Conservation (phyloP, 2,329 filamentous ascomycete species). For the Gnomoniopsis sp. region DNA sequence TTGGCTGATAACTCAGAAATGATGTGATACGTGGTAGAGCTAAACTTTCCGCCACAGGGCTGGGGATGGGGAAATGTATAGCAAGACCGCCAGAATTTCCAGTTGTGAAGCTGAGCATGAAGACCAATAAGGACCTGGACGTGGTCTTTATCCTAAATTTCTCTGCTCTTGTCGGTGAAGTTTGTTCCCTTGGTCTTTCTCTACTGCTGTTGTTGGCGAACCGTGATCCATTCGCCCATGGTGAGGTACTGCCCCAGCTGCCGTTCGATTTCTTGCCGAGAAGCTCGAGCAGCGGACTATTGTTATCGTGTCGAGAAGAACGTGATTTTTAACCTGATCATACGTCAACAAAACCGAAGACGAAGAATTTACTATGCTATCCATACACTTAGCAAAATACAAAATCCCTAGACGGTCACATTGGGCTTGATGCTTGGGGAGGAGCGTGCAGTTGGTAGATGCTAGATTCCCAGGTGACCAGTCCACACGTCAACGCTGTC, state of each 20-base stretch:
- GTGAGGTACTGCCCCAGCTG: conserved; percentile 36
- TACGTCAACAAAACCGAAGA: neutral
- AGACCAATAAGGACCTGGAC: conserved; percentile 39
- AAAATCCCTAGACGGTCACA: conserved; percentile 38
- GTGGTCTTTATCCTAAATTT: conserved; percentile 31
- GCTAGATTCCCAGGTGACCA: conserved; percentile 40
- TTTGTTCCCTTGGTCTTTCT: conserved; percentile 30
- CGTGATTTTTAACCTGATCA: conserved; percentile 34
- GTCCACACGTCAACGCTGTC: conserved; percentile 45
- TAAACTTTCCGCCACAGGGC: neutral
- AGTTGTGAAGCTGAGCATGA: conserved; percentile 36
- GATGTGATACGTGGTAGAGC: too few species aligned
- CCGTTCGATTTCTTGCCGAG: conserved; percentile 34
- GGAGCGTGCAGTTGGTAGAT: conserved; percentile 32
- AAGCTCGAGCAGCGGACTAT: conserved; percentile 33
- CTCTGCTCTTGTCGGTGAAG: conserved; percentile 34
- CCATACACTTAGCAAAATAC: conserved; percentile 34
- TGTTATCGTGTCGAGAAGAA: conserved; percentile 34
- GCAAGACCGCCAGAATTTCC: neutral
- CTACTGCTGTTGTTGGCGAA: conserved; percentile 39
- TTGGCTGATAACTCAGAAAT: too few species aligned
- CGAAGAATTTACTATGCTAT: too few species aligned
- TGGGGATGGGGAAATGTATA: neutral
- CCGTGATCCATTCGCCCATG: conserved; percentile 37
- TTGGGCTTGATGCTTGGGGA: conserved; percentile 28